Base-by-base conservation (phyloP, 2,329 filamentous ascomycete genomes). In the Claviceps monticola region DNA sequence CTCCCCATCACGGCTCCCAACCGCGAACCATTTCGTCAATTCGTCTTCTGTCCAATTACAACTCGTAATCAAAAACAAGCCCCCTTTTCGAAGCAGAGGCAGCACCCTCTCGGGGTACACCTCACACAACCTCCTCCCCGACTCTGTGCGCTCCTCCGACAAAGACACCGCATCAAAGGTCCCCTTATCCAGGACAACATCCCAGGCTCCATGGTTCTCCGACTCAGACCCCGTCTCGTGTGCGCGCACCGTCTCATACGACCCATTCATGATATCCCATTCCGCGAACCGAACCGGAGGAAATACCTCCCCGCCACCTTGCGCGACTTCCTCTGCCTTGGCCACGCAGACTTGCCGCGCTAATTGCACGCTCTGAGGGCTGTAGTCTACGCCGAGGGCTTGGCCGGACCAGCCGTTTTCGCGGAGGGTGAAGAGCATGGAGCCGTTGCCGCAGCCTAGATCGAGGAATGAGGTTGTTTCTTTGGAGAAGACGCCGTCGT, bases 41-140 rank as follows among this genome's bases (percentile, higher is more conserved):
- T 98, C 93, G 42, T 82, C 78, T 71, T 93, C 89, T 1, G 91
- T 97, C 93, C 93, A 98, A 69, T 98, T 98, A 66, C 93, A 98
- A 67, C 89, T 96, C 51, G 93, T 97, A 51, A 98, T 80, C 54
- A 96, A 68, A 59, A 97, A 78, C 23, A 88, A 73, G 0, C 88
- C 88, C 1, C 83, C 84, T 1, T 68, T 70, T 59, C 79, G 81
- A 49, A 97, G 76, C 56, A 97, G 73, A 29, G 68, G 69, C 55
- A 83, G 71, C 36, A 91, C 82, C 50, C 80, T 79, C 46, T 76
- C 74, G 47, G 79, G 77, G 69, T 98, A 98, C 3, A 76, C 75
- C 65, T 94, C 87, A 63, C 82, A 86, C 13, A 86, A 73, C 51
- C 84, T 76, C 39, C 78, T 71, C 0, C 77, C 82, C 16, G 66